Percentiles rank a stretch among this genome's conserved stretches.
Conservation (phyloP, 148 eudicot genomes). For the Pouteria glomerata region DNA sequence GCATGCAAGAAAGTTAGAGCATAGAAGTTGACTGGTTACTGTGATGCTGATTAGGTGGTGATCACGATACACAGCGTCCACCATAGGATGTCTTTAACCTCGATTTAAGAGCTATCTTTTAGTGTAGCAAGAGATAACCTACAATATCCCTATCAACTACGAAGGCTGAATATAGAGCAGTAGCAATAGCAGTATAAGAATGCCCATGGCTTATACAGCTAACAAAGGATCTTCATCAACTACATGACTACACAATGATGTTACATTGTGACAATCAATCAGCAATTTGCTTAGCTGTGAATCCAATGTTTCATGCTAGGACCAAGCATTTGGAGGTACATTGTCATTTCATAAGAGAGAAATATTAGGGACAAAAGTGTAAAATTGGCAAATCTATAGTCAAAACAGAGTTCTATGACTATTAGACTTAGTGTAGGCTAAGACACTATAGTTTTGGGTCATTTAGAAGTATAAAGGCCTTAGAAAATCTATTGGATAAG, state of each 20-base stretch:
- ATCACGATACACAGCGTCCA: constrained; percentile 10
- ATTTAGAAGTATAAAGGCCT: too few relatives aligned
- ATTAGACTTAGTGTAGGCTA: too few relatives aligned
- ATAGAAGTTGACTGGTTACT: not conserved
- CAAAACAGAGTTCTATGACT: too few relatives aligned
- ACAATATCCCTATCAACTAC: constrained; percentile 13
- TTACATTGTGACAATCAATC: constrained; percentile 17
- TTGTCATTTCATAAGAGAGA: constrained; percentile 14
- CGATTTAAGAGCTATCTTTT: constrained; percentile 2
- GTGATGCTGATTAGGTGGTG: constrained; percentile 3
- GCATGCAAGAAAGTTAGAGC: not conserved
- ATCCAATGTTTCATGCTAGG: constrained; percentile 15
- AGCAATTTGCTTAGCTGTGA: constrained; percentile 13
- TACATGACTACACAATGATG: not conserved
- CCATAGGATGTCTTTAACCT: constrained; percentile 12
- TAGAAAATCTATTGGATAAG: too few relatives aligned
- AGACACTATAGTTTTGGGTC: too few relatives aligned
- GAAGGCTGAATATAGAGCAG: constrained; percentile 12
- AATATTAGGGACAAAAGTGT: too few relatives aligned
- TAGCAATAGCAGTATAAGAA: constrained; percentile 13
- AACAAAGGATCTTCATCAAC: constrained; percentile 11
- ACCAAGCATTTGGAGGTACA: constrained; percentile 9
- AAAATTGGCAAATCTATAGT: too few relatives aligned
- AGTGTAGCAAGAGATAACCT: constrained; percentile 19
- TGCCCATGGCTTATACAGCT: constrained; percentile 7